Conservation (phyloP, 2,329 filamentous ascomycete species). For the Diaporthe sp. region DNA sequence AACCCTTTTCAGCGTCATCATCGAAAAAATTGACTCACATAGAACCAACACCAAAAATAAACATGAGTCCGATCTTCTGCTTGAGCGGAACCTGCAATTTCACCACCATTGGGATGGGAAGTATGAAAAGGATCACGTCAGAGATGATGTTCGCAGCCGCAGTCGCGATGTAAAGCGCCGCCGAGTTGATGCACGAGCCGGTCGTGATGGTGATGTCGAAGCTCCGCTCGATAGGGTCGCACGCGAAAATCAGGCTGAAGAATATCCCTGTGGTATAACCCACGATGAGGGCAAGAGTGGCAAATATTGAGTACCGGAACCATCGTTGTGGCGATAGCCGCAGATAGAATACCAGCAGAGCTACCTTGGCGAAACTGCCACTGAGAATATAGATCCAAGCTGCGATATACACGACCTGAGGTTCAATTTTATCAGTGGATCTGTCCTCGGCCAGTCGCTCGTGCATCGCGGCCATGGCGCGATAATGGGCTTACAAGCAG, state of each 20-base stretch:
- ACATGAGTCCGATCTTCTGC: constrained; percentile 59
- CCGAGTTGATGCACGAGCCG: constrained; percentile 58
- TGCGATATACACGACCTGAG: constrained; percentile 46
- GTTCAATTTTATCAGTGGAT: background rate
- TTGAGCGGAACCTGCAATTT: constrained; percentile 58
- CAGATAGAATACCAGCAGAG: constrained; percentile 54
- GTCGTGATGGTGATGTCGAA: constrained; percentile 48
- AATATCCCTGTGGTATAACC: constrained; percentile 50
- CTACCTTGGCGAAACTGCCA: constrained; percentile 52
- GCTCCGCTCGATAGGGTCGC: constrained; percentile 49
- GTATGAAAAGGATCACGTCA: constrained; percentile 59
- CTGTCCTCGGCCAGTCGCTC: background rate
- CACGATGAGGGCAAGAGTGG: constrained; percentile 46
- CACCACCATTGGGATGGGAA: constrained; percentile 61
- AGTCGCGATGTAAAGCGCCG: constrained; percentile 62
- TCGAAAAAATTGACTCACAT: background rate
- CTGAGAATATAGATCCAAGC: constrained; percentile 50
- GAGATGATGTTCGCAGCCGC: constrained; percentile 61
- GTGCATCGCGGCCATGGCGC: accelerated
- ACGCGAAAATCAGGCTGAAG: constrained; percentile 53
- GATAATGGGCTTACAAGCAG: constrained; percentile 40
- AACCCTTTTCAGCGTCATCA: no score
- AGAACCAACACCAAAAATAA: constrained; percentile 53
- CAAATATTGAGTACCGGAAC: constrained; percentile 49
- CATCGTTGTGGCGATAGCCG: constrained; percentile 51